Conservation (phyloP, 176 grass and related monocot genomes). For the Elymus sibiricus region DNA sequence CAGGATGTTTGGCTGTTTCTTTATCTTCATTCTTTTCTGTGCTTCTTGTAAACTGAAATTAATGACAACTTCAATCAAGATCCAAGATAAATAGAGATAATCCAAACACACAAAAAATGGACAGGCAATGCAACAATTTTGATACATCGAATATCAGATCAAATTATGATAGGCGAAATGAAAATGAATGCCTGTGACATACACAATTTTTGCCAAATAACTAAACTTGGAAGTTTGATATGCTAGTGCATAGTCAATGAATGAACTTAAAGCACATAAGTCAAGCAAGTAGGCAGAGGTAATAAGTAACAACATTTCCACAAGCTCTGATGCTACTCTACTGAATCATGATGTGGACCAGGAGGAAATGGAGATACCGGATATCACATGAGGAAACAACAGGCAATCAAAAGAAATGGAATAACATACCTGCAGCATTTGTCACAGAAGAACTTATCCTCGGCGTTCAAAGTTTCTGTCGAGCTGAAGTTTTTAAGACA, state of each 20-base stretch:
- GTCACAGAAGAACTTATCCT: no score
- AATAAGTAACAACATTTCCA: slow-evolving; percentile 11
- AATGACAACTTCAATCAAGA: slow-evolving; percentile 7
- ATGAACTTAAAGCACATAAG: not conserved
- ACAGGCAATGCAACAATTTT: not conserved
- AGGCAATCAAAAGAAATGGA: no score
- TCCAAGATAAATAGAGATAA: not conserved
- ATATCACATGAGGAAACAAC: no score
- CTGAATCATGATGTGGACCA: not conserved
- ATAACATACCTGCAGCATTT: no score
- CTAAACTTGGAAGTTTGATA: not conserved
- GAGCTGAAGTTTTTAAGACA: no score
- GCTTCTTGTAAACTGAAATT: slow-evolving; percentile 72
- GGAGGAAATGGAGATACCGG: not conserved
- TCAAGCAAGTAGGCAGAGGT: not conserved
- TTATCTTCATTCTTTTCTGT: slow-evolving; percentile 99
- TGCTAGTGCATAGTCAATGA: not conserved
- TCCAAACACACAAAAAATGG: not conserved
- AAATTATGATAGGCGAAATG: not conserved
- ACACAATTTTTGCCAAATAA: not conserved
- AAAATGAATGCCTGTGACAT: not conserved
- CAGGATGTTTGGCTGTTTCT: slow-evolving; percentile 86
- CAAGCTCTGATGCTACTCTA: not conserved
- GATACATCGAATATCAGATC: no score
- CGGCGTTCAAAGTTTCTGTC: no score